phyloP scores from a whole-genome alignment of 352 stramenopile species.

The Phytopythium vexans region DNA sequence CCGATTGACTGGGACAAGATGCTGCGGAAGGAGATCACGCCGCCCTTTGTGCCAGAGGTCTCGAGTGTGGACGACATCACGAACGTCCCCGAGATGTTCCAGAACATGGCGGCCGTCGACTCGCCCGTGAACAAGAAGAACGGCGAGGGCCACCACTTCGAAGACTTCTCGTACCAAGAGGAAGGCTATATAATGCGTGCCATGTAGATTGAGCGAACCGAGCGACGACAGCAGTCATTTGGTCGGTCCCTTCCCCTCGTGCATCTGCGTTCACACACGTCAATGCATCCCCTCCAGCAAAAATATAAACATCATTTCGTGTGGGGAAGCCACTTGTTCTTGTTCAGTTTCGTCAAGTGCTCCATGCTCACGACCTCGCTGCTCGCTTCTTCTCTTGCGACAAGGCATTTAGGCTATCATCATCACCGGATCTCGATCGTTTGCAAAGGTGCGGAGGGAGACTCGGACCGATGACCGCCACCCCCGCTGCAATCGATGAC shows the following conservation, averaged over 20 bases:
- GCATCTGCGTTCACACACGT: no score
- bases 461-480: constrained; percentile 20
- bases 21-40: constrained; percentile 79
- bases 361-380: no score
- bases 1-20: constrained; percentile 85
- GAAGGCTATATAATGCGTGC: constrained; percentile 53
- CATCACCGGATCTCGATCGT: constrained; percentile 1
- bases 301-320: no score
- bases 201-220: not conserved
- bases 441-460: constrained; percentile 18
- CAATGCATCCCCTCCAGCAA: no score
- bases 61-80: constrained; percentile 80
- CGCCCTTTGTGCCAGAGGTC: constrained; percentile 78
- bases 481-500: not conserved
- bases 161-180: constrained; percentile 90
- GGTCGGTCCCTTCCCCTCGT: not conserved
- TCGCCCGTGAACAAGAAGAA: constrained; percentile 87
- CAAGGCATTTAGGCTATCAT: not conserved
- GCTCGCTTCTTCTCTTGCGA: not conserved
- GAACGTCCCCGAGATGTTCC: constrained; percentile 89
- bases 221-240: not conserved
- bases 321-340: no score
- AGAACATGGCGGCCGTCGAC: constrained; percentile 86
- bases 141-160: constrained; percentile 82
- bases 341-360: no score